Base-by-base conservation (phyloP, 257 asterid genomes). In the Sherardia arvensis region DNA sequence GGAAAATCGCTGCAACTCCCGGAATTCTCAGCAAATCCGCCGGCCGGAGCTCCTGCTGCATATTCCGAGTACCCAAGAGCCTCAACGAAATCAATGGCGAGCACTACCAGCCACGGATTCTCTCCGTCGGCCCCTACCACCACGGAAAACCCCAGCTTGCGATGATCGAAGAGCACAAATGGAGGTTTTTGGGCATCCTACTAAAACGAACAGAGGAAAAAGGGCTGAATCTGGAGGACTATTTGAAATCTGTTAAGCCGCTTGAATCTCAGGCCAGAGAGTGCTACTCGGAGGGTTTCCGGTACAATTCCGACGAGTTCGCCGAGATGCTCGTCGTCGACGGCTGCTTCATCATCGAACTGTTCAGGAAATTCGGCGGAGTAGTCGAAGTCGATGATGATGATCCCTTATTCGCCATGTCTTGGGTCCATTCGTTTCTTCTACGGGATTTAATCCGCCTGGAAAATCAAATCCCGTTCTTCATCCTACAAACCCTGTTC, bases 101-200 rank as follows among this genome's bases (percentile, higher is more conserved):
- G 53, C 67, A 74, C 66, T 91, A 91, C 54, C 75, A 77, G 34
- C 98, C 98, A 5, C 84, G 77, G 32, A 72, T 88, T 4, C 82
- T 85, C 62, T 91, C 98, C 12, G 69, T 91, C 32, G 98, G 98
- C 4, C 98, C 98, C 8, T 91, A 73, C 79, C 98, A 91, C 77
- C 93, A 78, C 66, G 90, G 88, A 63, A 80, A 81, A 1, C 76
- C 82, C 8, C 79, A 75, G 30, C 81, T 88, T 21, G 57, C 51
- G 56, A 85, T 88, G 96, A 84, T 91, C 71, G 83, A 91, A 43
- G 98, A 88, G 66, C 96, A 91, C 67, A 91, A 91, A 58, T 91
- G 98, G 98, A 68, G 98, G 28, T 85, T 86, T 65, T 62, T 91
- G 61, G 88, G 86, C 7, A 56, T 70, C 25, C 73, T 91, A 17